phyloP scores from a whole-genome alignment of 2,329 filamentous ascomycete genomes.

The Niveomyces coronatus region DNA sequence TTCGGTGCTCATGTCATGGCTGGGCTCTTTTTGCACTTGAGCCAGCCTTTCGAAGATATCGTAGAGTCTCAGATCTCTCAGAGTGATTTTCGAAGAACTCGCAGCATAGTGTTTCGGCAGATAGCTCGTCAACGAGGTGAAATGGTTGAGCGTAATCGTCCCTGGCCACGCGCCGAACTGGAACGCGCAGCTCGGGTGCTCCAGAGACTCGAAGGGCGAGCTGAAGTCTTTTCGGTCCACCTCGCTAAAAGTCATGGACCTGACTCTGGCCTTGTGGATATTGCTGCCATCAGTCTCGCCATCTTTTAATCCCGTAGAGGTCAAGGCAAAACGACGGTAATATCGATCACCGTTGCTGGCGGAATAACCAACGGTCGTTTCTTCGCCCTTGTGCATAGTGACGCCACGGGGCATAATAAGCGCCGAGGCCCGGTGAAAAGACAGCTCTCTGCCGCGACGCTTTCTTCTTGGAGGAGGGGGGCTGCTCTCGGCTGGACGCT shows the following conservation, averaged over 20 bases:
- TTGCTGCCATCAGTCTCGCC: constrained; percentile 37
- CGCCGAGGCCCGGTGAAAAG: too few relatives aligned
- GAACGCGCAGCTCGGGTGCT: constrained; percentile 63
- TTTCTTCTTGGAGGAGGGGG: too few relatives aligned
- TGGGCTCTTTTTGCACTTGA: too few relatives aligned
- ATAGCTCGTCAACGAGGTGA: constrained; percentile 49
- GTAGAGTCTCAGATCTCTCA: constrained; percentile 50
- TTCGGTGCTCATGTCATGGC: too few relatives aligned
- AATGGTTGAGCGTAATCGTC: constrained; percentile 63
- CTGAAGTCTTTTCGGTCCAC: constrained; percentile 31
- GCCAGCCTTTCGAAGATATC: constrained; percentile 49
- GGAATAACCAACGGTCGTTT: too few relatives aligned
- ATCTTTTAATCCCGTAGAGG: constrained; percentile 32
- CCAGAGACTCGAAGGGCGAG: constrained; percentile 59
- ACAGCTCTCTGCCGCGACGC: too few relatives aligned
- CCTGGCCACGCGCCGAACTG: constrained; percentile 56
- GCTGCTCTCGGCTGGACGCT: too few relatives aligned
- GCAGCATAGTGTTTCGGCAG: constrained; percentile 46
- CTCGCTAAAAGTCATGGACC: constrained; percentile 46
- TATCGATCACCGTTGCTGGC: too few relatives aligned
- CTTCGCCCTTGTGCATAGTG: too few relatives aligned
- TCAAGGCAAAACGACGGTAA: too few relatives aligned
- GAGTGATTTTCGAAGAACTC: constrained; percentile 45
- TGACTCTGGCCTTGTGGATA: constrained; percentile 44
- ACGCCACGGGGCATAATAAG: too few relatives aligned